Evolutionary conservation across 2,329 filamentous ascomycete genomes (phyloP).

Genomic region (Myriosclerotinia duriaeana): DNA sequence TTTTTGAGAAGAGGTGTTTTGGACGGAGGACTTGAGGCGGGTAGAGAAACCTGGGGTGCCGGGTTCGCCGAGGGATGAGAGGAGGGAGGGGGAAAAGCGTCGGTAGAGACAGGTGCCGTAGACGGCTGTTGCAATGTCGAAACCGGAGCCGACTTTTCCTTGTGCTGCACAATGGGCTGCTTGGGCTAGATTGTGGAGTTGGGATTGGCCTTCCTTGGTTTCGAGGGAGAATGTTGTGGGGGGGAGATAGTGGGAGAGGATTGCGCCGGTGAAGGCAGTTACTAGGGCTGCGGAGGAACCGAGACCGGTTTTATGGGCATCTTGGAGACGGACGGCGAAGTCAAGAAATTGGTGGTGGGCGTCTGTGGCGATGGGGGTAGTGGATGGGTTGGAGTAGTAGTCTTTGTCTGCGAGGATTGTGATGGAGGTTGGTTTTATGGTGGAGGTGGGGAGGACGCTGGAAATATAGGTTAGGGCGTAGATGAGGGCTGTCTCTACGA

Average conservation of each 20-base stretch:
- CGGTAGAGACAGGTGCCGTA: constrained; percentile 89
- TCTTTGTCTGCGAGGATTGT: constrained; percentile 92
- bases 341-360: constrained; percentile 62
- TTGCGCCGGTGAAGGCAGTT: constrained; percentile 75
- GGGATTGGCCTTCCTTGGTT: constrained; percentile 53
- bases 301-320: constrained; percentile 92
- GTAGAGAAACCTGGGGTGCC: constrained; percentile 65
- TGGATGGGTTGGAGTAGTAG: constrained; percentile 79
- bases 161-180: constrained; percentile 93
- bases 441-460: constrained; percentile 43
- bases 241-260: constrained; percentile 75
- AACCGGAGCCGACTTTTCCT: constrained; percentile 93
- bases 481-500: constrained; percentile 86
- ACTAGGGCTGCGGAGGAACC: constrained; percentile 94
- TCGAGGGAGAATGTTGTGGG: constrained; percentile 55
- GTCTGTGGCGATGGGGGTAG: constrained; percentile 39
- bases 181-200: constrained; percentile 90
- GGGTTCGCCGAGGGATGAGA: constrained; percentile 65
- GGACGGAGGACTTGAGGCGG: constrained; percentile 64
- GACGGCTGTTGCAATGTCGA: constrained; percentile 90
- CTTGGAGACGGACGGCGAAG: constrained; percentile 71
- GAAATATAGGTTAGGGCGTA: constrained; percentile 83
- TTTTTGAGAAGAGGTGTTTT: constrained; percentile 50
- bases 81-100: constrained; percentile 81
- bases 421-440: constrained; percentile 67